Evolutionary conservation across 1,284 basidiomycete genomes (phyloP), one percentile per base, ranked within the genome.

Genomic region (Flammula alnicola): DNA sequence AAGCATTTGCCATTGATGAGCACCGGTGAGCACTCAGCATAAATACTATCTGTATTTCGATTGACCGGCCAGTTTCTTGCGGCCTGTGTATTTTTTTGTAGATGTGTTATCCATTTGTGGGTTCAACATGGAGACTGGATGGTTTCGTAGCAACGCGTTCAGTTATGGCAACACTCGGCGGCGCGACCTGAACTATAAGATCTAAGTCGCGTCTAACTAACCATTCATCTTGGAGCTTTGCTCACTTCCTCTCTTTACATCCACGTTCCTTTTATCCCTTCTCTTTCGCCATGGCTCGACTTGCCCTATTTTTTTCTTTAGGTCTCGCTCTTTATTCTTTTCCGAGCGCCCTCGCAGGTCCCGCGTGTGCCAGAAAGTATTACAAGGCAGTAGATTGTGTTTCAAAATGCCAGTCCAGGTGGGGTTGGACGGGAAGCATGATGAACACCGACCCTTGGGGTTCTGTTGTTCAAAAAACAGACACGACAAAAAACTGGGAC

Each of bases 401-500:
- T 26, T 47, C 66, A 25, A 62, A 56, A 53, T 83, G 81, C 63
- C 71, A 64, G 48, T 52, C 62, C 30, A 74, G 69, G 54, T 79
- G 78, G 76, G 81, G 81, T 4, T 83, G 76, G 73, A 68, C 75
- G 17, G 78, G 78, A 14, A 61, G 59, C 22, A 64, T 71, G 44
- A 79, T 82, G 74, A 76, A 77, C 53, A 70, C 65, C n/a, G 74
- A 82, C 60, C 72, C 69, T 25, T 84, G 80, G 80, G 81, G 81
- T 44, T 57, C 69, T 43, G 78, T 80, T 30, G 69, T 79, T 57
- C 65, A 67, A 31, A 69, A 59, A 22, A 57, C 63, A 11, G 61
- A 64, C 39, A 52, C 62, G 19, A 49, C 54, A 16, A 58, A 60
- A 14, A 55, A 62, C 38, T 62, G 61, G 55, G 63, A 71, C 44